Evolutionary conservation across 1,284 basidiomycete species (phyloP).

Genomic region (Tilletia walkeri): DNA sequence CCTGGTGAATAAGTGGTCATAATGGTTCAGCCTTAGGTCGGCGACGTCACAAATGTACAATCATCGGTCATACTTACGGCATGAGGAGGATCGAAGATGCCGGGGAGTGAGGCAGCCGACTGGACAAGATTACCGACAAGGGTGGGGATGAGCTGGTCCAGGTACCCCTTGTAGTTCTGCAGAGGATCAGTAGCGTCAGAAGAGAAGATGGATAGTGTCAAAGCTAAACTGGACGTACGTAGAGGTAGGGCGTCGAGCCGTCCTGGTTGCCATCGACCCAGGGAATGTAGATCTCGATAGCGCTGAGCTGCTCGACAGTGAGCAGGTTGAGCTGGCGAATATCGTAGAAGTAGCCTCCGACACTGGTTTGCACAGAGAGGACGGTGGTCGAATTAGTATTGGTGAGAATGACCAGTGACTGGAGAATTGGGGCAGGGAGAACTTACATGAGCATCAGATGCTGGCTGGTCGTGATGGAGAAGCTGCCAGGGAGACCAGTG

Average conservation of each 20-base stretch:
- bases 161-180: constrained; percentile 16
- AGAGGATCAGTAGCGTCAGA: too few species aligned
- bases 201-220: too few species aligned
- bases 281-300: constrained; percentile 15
- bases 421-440: too few species aligned
- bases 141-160: constrained; percentile 10
- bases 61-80: not conserved
- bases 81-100: constrained; percentile 13
- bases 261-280: constrained; percentile 14
- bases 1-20: not conserved
- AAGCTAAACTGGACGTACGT: not conserved
- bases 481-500: constrained; percentile 4
- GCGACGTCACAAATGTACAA: too few species aligned
- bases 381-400: not conserved
- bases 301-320: constrained; percentile 9
- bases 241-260: constrained; percentile 15
- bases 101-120: not conserved
- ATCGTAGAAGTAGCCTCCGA: constrained; percentile 10
- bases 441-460: constrained; percentile 15
- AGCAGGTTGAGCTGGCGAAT: constrained; percentile 16
- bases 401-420: too few species aligned
- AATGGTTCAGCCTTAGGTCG: too few species aligned
- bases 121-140: constrained; percentile 12
- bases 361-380: not conserved
- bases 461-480: not conserved